Percentiles rank a stretch among this genome's conserved stretches.
phyloP scores from a whole-genome alignment of 305 asterid species.

The Fraxinus sp. region DNA sequence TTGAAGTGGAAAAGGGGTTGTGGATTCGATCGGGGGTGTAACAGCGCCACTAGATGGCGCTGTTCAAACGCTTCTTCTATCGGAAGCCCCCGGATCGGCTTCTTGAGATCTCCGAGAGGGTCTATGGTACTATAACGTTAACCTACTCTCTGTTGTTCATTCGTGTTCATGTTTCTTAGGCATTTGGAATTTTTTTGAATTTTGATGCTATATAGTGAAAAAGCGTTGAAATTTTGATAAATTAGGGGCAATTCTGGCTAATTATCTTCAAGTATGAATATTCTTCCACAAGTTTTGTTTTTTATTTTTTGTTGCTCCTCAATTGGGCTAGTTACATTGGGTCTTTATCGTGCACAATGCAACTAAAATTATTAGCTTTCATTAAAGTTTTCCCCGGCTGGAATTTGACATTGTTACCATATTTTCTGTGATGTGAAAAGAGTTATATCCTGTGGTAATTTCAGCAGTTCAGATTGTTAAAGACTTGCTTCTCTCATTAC shows the following conservation, averaged over 20 bases:
- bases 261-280: not conserved
- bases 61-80: slow-evolving; percentile 89
- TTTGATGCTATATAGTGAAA: not conserved
- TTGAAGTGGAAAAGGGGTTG: slow-evolving; percentile 42
- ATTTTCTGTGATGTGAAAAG: not conserved
- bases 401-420: not conserved
- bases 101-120: slow-evolving; percentile 95
- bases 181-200: not conserved
- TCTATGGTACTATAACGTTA: slow-evolving; percentile 56
- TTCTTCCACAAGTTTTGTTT: not conserved
- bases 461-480: not conserved
- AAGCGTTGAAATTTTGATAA: not conserved
- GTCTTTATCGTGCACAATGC: not conserved
- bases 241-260: not conserved
- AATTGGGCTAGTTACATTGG: not conserved
- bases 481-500: not conserved
- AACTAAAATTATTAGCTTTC: not conserved
- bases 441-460: not conserved
- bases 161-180: not conserved
- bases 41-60: slow-evolving; percentile 99
- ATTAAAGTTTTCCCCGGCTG: not conserved
- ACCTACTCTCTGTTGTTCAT: slow-evolving; percentile 15
- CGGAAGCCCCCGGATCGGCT: slow-evolving; percentile 98
- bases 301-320: not conserved
- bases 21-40: slow-evolving; percentile 60